Base-by-base conservation (phyloP, 2,329 filamentous ascomycete species). In the Fusarium vanettenii region DNA sequence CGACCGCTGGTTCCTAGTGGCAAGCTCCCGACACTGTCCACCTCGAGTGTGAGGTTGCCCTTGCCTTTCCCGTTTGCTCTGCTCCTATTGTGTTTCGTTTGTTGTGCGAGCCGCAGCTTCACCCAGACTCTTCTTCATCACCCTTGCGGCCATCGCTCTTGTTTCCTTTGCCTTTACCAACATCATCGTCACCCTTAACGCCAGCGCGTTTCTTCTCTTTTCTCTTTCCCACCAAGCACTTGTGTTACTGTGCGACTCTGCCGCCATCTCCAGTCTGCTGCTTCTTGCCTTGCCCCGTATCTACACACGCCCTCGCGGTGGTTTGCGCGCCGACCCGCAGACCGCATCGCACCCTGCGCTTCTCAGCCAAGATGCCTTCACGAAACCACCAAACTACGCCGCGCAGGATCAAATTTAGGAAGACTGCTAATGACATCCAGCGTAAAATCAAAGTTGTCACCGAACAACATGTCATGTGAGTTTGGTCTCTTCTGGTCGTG, bases 381-480 rank as follows among this genome's bases (percentile, higher is more conserved):
- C 62, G 71, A 71, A 69, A 35, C 67, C 56, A 43, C 43, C 35
- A 37, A 37, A 35, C 33, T 35, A 35, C 72, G 60, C 52, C 74
- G 20, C 67, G 69, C 66, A 76, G 66, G 55, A 57, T 66, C 52
- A 41, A 16, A 31, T 16, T 67, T 37, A 75, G 56, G 60, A 70
- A 57, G 39, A 39, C 60, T 11, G 60, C 81, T 83, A 79, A 83
- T 78, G 61, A 66, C 37, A 10, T 92, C 80, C 93, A 98, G 90
- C 92, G 97, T 81, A 94, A 91, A 81, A 89, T 99, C 85, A 97
- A 96, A 90, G 91, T 99, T 86, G 90, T 98, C 78, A 98, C 97
- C 61, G 92, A 97, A 87, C 96, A 98, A 85, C 90, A 92, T 82
- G 90, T 95, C 85, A 94, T 95, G 95, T 97, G 91, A 85, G 93